Evolutionary conservation across 2,329 filamentous ascomycete genomes (phyloP), one percentile per base, ranked within the genome.

Genomic region (Colletotrichum filicis): DNA sequence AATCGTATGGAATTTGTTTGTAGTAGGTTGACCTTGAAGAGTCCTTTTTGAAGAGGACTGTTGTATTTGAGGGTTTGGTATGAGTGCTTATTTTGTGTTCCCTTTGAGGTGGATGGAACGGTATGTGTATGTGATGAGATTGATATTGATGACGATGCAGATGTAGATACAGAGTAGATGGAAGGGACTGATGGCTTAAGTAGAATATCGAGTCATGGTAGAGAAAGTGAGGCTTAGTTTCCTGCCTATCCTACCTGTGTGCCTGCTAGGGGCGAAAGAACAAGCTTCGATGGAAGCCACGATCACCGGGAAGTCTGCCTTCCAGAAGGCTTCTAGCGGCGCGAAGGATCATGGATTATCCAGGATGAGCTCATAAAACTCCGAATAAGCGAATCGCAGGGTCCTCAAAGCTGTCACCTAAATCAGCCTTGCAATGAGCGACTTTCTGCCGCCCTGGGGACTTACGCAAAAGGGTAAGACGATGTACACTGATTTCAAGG

Each of bases 251-350:
- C 14, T 53, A n/a, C 28, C 42, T n/a, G 42, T 46, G 16, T 46
- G 16, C 42, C 42, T 63, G 19, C 42, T 35, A 6, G n/a, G n/a
- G 30, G 42, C 28, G 26, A 71, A 64, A n/a, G 6, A 53, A 60
- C n/a, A 60, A 35, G 24, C 24, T 35, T 56, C 49, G 26, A 16
- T 19, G 53, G 37, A 30, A 57, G 32, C 14, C 19, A 49, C n/a
- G 52, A 68, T 52, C 58, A 30, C 56, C 49, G 12, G 22, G 14
- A 52, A 26, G 16, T 67, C 65, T 68, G 59, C 58, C 69, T 68
- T 72, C 64, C 52, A 19, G 58, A 72, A 53, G 22, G 22, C 49
- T 72, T 72, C 69, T 63, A 68, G 69, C 64, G 42, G 65, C 37
- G 1, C 28, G 53, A 42, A 68, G 57, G 65, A 68, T 68, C 58